phyloP scores from a whole-genome alignment of 177 flowering plant genomes.

The Tripterygium wilfordii region DNA sequence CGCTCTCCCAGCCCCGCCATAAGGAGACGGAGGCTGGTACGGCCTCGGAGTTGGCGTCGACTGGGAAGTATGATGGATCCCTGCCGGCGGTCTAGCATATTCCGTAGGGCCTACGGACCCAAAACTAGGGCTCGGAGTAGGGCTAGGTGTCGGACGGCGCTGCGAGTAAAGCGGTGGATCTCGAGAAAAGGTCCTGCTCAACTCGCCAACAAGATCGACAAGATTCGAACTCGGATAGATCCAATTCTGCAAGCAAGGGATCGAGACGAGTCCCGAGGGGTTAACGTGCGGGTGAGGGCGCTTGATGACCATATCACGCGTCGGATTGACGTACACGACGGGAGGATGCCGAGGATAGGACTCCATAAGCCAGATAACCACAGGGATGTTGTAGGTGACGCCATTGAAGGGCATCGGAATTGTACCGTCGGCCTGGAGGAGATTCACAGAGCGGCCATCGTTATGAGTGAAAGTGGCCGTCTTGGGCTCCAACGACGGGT shows the following conservation, averaged over 20 bases:
- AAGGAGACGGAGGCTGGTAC: too few species aligned
- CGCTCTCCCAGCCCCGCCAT: too few species aligned
- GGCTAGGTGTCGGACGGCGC: constrained; percentile 36
- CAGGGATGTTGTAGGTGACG: constrained; percentile 67
- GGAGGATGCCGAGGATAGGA: constrained; percentile 78
- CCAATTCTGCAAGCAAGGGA: constrained; percentile 68
- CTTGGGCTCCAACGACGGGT: constrained; percentile 51
- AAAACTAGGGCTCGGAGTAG: constrained; percentile 11
- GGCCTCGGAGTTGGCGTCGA: too few species aligned
- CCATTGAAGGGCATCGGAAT: constrained; percentile 54
- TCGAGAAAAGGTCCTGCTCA: constrained; percentile 34
- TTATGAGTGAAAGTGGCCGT: constrained; percentile 68
- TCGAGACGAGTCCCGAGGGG: constrained; percentile 61
- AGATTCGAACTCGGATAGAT: constrained; percentile 68
- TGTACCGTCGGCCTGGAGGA: constrained; percentile 72
- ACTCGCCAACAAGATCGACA: constrained; percentile 36
- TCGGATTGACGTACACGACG: constrained; percentile 58
- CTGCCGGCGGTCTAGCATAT: too few species aligned
- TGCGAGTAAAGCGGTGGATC: constrained; percentile 80
- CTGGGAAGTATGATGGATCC: too few species aligned
- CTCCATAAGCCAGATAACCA: constrained; percentile 65
- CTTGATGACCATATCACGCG: constrained; percentile 75
- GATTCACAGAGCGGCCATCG: constrained; percentile 65
- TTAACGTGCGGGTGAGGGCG: constrained; percentile 63
- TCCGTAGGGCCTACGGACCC: too few species aligned